Base-by-base conservation (phyloP, 1,139 yeast genomes). In the Yamadazyma aaseri region DNA sequence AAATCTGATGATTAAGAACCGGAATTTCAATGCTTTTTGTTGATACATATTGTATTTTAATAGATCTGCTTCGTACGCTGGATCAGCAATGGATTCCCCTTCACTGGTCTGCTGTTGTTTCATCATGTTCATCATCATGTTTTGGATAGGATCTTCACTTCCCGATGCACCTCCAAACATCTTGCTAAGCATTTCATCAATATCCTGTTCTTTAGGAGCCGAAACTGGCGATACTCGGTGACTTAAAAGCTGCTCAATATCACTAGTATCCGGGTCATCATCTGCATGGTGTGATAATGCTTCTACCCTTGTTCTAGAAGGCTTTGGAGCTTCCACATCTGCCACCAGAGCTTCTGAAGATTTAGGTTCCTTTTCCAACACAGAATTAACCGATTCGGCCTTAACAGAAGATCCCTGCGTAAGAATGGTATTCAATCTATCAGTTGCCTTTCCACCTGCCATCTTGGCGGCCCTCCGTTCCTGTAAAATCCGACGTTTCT, bases 391-490 rank as follows among this genome's bases (percentile, higher is more conserved):
- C 0, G 53, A 16, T 8, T 54, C 39, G 8, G 56, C 35, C 31
- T 67, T 60, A 14, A 66, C 67, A 5, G 73, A 65, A 3, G 70
- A 58, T 2, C 74, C 73, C 45, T 60, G 71, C 29, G 55, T 48
- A 39, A 69, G 55, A 20, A 70, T 70, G 28, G 43, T 73, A 42
- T 73, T 76, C 48, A 83, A 58, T 39, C 92, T 64, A 12, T 68
- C 66, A 3, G 75, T 53, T 15, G 80, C 83, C 31, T 71, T 71
- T 3, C 84, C 82, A 40, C 73, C 65, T 34, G 71, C 65, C 68
- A 83, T 72, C 55, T 81, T 82, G 45, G 85, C 83, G 33, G 79
- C 82, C 46, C 90, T 69, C 51, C 87, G 71, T 51, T 83, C 89
- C 41, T 89, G 70, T 25, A 82, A 59, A 18, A 79, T 49, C 38